Conservation (phyloP, 2,329 filamentous ascomycete species). For the Arthrocladium fulminans region DNA sequence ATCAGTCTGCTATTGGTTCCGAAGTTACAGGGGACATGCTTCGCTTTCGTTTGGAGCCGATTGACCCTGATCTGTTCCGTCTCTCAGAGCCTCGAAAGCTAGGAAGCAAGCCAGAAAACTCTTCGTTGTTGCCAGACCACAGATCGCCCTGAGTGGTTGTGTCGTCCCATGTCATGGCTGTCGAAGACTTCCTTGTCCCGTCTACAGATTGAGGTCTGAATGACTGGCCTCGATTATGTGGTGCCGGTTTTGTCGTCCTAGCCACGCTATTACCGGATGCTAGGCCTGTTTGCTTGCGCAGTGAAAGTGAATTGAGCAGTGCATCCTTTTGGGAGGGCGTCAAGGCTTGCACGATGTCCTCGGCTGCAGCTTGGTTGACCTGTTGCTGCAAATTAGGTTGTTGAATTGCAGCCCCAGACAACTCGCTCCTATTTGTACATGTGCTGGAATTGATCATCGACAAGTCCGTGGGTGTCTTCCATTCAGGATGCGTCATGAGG, state of each 20-base stretch:
- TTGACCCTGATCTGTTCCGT: slow-evolving; percentile 14
- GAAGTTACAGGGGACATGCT: background rate
- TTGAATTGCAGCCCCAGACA: slow-evolving; percentile 32
- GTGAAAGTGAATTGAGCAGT: slow-evolving; percentile 29
- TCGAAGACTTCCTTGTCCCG: slow-evolving; percentile 10
- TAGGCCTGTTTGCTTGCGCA: background rate
- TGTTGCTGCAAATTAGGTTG: slow-evolving; percentile 25
- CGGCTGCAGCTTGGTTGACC: slow-evolving; percentile 34
- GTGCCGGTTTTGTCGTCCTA: background rate
- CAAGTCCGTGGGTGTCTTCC: slow-evolving; percentile 34
- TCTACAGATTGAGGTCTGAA: background rate
- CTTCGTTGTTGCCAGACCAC: slow-evolving; percentile 5
- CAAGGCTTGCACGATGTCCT: slow-evolving; percentile 22
- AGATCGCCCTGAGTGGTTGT: background rate
- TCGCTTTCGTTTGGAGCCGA: slow-evolving; percentile 18
- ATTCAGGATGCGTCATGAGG: slow-evolving; percentile 6
- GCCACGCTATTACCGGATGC: too few species aligned
- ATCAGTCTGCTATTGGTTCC: background rate
- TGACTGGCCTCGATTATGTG: background rate
- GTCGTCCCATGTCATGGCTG: background rate
- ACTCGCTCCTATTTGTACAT: slow-evolving; percentile 34
- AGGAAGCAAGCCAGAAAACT: slow-evolving; percentile 9
- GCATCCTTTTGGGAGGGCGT: slow-evolving; percentile 16
- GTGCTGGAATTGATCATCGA: slow-evolving; percentile 41
- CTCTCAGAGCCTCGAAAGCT: slow-evolving; percentile 3